Evolutionary conservation across 139 green algal genomes (phyloP).

Genomic region (Axilococcus clingmanii): DNA sequence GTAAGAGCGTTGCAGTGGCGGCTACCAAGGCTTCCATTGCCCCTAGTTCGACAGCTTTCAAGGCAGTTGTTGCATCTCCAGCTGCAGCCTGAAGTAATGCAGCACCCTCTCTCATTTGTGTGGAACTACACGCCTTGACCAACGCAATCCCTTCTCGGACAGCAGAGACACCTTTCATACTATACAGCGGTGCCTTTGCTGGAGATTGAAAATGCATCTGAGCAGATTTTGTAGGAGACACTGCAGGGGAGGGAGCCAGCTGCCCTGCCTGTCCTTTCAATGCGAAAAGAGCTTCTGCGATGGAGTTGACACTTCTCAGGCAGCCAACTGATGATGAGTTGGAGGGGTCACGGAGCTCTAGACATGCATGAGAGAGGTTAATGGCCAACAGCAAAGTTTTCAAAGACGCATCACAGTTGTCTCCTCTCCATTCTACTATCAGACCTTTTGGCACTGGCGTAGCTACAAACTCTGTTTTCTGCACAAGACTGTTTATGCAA

Average conservation of each 20-base stretch:
- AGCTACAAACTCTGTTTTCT: too few relatives aligned
- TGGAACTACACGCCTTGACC: slow-evolving; percentile 1
- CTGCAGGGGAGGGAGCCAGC: neutral
- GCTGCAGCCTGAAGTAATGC: slow-evolving; percentile 12
- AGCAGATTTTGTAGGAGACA: slow-evolving; percentile 8
- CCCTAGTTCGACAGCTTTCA: neutral
- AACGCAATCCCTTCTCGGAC: slow-evolving; percentile 5
- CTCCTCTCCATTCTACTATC: too few relatives aligned
- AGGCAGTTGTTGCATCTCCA: neutral
- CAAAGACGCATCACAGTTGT: too few relatives aligned
- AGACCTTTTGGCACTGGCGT: too few relatives aligned
- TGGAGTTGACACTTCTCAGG: slow-evolving; percentile 13
- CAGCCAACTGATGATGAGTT: too few relatives aligned
- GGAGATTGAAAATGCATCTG: slow-evolving; percentile 8
- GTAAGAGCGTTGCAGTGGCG: slow-evolving; percentile 16
- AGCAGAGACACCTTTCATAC: neutral
- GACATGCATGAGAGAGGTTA: too few relatives aligned
- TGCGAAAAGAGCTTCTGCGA: slow-evolving; percentile 14
- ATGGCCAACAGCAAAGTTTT: too few relatives aligned
- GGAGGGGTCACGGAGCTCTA: too few relatives aligned
- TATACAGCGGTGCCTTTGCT: slow-evolving; percentile 11
- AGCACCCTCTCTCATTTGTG: slow-evolving; percentile 19
- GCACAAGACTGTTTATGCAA: too few relatives aligned
- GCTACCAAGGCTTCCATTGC: slow-evolving; percentile 17
- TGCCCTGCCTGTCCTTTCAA: slow-evolving; percentile 3